Evolutionary conservation across 495 filamentous ascomycete species (phyloP).

Genomic region (Annulohypoxylon nitens): DNA sequence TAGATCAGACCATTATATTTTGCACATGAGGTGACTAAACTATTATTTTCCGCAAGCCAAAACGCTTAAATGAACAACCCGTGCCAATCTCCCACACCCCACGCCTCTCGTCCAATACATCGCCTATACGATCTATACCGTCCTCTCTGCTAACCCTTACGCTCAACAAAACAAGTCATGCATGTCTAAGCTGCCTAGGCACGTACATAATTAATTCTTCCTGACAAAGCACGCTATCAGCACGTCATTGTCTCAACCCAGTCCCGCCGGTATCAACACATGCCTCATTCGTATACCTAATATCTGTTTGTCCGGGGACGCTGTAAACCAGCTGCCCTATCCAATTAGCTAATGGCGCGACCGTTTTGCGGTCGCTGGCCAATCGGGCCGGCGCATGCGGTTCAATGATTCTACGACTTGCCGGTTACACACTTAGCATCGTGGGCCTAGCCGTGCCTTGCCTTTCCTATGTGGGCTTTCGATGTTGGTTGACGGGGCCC

Average conservation of each 20-base stretch:
- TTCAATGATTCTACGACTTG: neutral
- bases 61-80: conserved; percentile 4
- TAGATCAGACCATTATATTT: neutral
- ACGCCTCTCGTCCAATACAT: conserved; percentile 1
- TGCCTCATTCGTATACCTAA: conserved; percentile 5
- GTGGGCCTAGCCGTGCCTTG: too few relatives aligned
- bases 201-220: neutral
- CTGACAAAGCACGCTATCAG: neutral
- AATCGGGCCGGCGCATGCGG: conserved; percentile 23
- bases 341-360: conserved; percentile 8
- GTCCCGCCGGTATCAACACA: conserved; percentile 12
- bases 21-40: neutral
- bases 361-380: conserved; percentile 1
- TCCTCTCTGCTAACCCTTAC: neutral
- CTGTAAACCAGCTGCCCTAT: neutral
- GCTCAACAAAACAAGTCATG: neutral
- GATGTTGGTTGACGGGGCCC: too few relatives aligned
- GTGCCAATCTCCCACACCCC: neutral
- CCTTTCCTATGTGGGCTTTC: too few relatives aligned
- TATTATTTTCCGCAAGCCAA: neutral
- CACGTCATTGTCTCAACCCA: conserved; percentile 7
- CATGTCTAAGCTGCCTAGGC: neutral
- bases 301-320: neutral
- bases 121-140: neutral
- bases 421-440: neutral